phyloP scores from a whole-genome alignment of 305 asterid genomes.

The Fraxinus paxiana region DNA sequence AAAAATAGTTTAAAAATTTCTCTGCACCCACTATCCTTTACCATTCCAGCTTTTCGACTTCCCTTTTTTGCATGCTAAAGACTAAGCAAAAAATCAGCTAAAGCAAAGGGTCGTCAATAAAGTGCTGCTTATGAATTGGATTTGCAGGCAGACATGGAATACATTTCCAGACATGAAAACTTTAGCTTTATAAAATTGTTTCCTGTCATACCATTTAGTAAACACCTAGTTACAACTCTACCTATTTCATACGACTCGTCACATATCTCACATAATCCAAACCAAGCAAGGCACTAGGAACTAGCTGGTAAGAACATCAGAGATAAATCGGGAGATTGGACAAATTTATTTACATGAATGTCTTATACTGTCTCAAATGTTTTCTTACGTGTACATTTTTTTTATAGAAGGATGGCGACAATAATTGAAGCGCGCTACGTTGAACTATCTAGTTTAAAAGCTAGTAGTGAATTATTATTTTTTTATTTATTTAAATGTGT shows the following conservation, averaged over 20 bases:
- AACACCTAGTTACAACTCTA: not conserved
- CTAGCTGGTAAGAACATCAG: not conserved
- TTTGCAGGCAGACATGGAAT: constrained; percentile 10
- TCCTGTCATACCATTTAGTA: not conserved
- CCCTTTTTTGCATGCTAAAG: constrained; percentile 10
- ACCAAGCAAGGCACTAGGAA: not conserved
- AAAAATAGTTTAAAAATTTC: not conserved
- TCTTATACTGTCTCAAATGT: not conserved
- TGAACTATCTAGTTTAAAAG: not conserved
- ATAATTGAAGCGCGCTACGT: not conserved
- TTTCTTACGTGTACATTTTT: not conserved
- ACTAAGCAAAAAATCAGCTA: not conserved
- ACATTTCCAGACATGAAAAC: constrained; percentile 11
- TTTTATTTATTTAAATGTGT: not conserved
- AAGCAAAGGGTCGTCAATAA: constrained; percentile 20
- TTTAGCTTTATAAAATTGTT: not conserved
- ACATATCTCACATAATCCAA: not conserved
- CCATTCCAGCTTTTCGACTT: not conserved
- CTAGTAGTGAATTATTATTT: not conserved
- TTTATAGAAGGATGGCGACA: not conserved
- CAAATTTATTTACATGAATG: not conserved
- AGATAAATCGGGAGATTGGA: not conserved
- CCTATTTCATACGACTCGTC: not conserved
- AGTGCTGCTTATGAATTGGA: constrained; percentile 12
- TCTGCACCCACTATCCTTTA: not conserved